Evolutionary conservation across 2,329 filamentous ascomycete species (phyloP).

Genomic region (Talaromyces rugulosus): DNA sequence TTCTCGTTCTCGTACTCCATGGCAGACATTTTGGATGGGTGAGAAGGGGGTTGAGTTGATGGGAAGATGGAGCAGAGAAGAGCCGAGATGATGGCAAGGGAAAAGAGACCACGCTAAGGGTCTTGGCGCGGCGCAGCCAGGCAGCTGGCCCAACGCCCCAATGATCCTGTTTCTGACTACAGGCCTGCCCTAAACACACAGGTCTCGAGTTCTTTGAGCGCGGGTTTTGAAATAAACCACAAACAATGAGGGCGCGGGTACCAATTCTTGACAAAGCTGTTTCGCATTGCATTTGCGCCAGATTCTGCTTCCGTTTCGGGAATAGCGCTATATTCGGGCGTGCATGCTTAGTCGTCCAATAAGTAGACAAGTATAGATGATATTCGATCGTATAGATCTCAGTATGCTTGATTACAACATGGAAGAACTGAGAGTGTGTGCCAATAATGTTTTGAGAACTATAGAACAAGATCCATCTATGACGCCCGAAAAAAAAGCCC

Average conservation of each 20-base stretch:
- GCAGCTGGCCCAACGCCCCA: not conserved
- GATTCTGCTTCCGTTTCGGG: not conserved
- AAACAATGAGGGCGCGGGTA: not conserved
- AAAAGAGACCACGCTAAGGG: slow-evolving; percentile 8
- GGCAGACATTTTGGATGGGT: slow-evolving; percentile 34
- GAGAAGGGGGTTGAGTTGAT: slow-evolving; percentile 7
- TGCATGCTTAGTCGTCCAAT: not conserved
- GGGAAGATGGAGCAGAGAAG: not conserved
- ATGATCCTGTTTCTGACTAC: too few species aligned
- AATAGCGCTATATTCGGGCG: not conserved
- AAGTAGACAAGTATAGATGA: too few species aligned
- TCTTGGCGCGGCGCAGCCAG: slow-evolving; percentile 8
- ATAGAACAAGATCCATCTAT: not conserved
- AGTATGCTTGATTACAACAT: not conserved
- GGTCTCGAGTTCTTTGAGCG: not conserved
- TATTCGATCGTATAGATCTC: too few species aligned
- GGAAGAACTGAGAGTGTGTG: not conserved
- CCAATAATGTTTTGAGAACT: not conserved
- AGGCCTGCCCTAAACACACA: not conserved
- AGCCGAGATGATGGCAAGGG: slow-evolving; percentile 1
- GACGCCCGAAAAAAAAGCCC: slow-evolving; percentile 4
- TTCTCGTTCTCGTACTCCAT: slow-evolving; percentile 65
- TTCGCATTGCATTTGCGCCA: not conserved
- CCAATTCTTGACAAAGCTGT: not conserved
- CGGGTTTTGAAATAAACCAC: not conserved